A percentile compares a stretch with the other conserved stretches of the same genome.
These are phyloP conservation scores for Eutypella sp. DNA, from an alignment of 2,329 filamentous ascomycete genomes.

Conservation along the genomic window DNA sequence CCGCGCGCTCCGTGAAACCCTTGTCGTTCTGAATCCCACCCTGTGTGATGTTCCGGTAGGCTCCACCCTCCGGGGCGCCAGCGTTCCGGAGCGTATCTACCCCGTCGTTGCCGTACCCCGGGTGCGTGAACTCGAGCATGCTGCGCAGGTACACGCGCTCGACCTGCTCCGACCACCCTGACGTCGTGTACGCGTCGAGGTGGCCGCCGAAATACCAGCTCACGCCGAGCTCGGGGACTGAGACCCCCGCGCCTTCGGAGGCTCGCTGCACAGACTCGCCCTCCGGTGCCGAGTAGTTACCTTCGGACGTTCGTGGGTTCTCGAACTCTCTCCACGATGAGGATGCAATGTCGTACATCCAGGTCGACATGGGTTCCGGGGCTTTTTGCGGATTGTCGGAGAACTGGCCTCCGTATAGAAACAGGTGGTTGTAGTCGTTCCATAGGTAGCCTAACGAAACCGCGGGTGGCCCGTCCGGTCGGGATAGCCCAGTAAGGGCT, in stretches of 20 bases:
- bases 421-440: slow-evolving; percentile 66
- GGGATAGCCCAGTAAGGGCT: slow-evolving; percentile 54
- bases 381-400: slow-evolving; percentile 55
- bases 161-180: slow-evolving; percentile 63
- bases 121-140: slow-evolving; percentile 71
- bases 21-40: slow-evolving; percentile 61
- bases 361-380: slow-evolving; percentile 58
- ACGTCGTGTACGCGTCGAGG: slow-evolving; percentile 54
- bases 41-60: slow-evolving; percentile 69
- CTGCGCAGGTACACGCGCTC: slow-evolving; percentile 66
- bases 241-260: slow-evolving; percentile 69
- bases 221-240: slow-evolving; percentile 62
- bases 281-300: slow-evolving; percentile 54
- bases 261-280: slow-evolving; percentile 59
- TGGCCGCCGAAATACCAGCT: slow-evolving; percentile 80
- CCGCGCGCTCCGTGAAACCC: slow-evolving; percentile 68
- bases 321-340: slow-evolving; percentile 59
- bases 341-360: slow-evolving; percentile 62
- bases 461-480: slow-evolving; percentile 64
- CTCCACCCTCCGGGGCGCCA: slow-evolving; percentile 56
- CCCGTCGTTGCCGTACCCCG: slow-evolving; percentile 60
- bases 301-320: slow-evolving; percentile 56
- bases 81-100: slow-evolving; percentile 50
- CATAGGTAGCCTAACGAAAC: slow-evolving; percentile 72
- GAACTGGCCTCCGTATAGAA: slow-evolving; percentile 70